Percentiles rank a stretch among this genome's conserved stretches.
Conservation (phyloP, 805 yeast genomes). For the Jamesozyma gamospora region DNA sequence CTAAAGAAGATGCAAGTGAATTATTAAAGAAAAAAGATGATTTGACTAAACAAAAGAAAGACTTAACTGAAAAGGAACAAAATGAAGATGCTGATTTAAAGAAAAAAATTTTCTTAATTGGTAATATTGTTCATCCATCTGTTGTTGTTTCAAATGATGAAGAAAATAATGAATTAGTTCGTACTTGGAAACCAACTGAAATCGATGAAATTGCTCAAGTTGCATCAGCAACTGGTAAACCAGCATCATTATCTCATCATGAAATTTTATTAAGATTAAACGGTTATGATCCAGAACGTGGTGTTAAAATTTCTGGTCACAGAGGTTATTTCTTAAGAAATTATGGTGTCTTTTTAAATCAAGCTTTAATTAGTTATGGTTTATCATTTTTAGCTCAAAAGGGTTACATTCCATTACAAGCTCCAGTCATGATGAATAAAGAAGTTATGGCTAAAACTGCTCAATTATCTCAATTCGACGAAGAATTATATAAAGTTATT, state of each 20-base stretch:
- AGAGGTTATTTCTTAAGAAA: conserved; percentile 95
- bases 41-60: conserved; percentile 59
- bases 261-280: conserved; percentile 89
- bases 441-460: conserved; percentile 99
- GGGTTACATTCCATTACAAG: conserved; percentile 85
- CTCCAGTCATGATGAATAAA: conserved; percentile 99
- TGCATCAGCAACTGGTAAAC: conserved; percentile 69
- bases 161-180: conserved; percentile 80
- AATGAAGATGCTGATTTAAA: conserved; percentile 68
- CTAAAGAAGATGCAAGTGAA: conserved; percentile 87
- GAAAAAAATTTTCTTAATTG: conserved; percentile 77
- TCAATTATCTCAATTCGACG: conserved; percentile 94
- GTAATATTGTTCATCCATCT: conserved; percentile 88
- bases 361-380: conserved; percentile 96
- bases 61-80: conserved; percentile 57
- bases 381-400: conserved; percentile 68
- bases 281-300: conserved; percentile 98
- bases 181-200: conserved; percentile 79
- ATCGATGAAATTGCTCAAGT: conserved; percentile 46
- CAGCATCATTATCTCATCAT: conserved; percentile 83
- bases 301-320: conserved; percentile 95
- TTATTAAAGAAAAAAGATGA: conserved; percentile 73
- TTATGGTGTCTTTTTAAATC: conserved; percentile 94
- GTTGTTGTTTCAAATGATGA: conserved; percentile 84
- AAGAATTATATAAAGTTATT: conserved; percentile 90